phyloP scores from a whole-genome alignment of 176 grass and related monocot genomes.

The Avena atlantica region DNA sequence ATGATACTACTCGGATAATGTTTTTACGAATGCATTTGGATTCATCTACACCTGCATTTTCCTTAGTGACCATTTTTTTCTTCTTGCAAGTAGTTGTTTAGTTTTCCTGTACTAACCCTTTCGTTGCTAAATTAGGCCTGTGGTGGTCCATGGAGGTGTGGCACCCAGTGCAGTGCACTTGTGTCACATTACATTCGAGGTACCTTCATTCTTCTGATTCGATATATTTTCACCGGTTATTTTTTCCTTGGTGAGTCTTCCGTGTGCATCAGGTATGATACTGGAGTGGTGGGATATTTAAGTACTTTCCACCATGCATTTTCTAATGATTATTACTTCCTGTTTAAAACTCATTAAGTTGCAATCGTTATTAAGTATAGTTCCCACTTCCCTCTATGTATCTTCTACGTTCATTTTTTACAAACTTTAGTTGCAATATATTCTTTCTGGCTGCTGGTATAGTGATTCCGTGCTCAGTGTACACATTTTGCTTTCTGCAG shows the following conservation, averaged over 20 bases:
- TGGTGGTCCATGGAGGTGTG: constrained; percentile 81
- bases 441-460: constrained; percentile 30
- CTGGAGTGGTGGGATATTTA: background rate
- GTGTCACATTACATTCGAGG: constrained; percentile 74
- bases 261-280: background rate
- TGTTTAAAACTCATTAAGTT: constrained; percentile 19
- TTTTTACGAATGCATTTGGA: constrained; percentile 15
- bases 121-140: constrained; percentile 65
- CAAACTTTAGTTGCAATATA: background rate
- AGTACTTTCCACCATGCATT: background rate
- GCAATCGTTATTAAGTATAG: background rate
- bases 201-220: constrained; percentile 41
- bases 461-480: background rate
- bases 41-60: background rate
- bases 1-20: background rate
- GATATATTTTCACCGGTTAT: constrained; percentile 30
- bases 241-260: background rate
- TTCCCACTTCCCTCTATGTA: background rate
- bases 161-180: constrained; percentile 77
- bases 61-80: background rate
- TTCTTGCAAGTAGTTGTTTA: background rate
- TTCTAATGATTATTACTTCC: constrained; percentile 8
- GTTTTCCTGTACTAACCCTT: constrained; percentile 16
- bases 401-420: background rate
- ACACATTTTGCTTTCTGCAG: constrained; percentile 50